A percentile compares a stretch with the other conserved stretches of the same genome.
phyloP scores from a whole-genome alignment of 495 filamentous ascomycete species.

The Penicillium angulare region DNA sequence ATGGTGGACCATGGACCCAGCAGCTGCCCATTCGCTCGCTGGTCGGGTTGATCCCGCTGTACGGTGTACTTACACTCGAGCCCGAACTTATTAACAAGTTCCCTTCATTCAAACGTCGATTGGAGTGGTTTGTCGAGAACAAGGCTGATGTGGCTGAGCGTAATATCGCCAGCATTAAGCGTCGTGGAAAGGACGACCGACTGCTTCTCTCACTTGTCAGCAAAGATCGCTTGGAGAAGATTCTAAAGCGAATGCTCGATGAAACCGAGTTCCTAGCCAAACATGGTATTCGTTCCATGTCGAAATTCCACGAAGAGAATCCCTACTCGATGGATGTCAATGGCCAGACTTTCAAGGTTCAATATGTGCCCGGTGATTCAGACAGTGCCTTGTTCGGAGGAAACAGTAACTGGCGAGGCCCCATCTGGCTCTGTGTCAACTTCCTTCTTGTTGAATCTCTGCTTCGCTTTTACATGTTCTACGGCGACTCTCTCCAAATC shows the following conservation, averaged over 20 bases:
- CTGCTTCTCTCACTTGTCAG: constrained; percentile 84
- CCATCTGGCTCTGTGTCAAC: constrained; percentile 95
- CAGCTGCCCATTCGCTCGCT: constrained; percentile 89
- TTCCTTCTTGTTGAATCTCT: constrained; percentile 92
- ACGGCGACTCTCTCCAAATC: constrained; percentile 80
- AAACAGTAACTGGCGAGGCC: constrained; percentile 95
- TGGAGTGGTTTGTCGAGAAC: constrained; percentile 92
- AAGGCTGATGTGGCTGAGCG: constrained; percentile 79
- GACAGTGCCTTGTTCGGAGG: constrained; percentile 92
- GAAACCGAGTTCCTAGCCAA: constrained; percentile 90
- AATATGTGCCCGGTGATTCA: constrained; percentile 90
- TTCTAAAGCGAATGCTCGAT: constrained; percentile 86
- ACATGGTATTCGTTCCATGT: constrained; percentile 89
- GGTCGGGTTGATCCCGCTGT: constrained; percentile 90
- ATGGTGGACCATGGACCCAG: constrained; percentile 87
- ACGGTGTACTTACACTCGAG: constrained; percentile 86
- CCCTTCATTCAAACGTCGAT: constrained; percentile 86
- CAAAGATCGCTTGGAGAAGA: constrained; percentile 81
- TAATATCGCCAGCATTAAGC: constrained; percentile 87
- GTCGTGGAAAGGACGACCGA: constrained; percentile 82
- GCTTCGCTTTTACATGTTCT: constrained; percentile 92
- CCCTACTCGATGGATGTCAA: constrained; percentile 97
- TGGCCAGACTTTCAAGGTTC: constrained; percentile 81
- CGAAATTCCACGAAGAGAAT: constrained; percentile 86
- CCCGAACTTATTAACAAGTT: constrained; percentile 90